Conservation (phyloP, 257 asterid species). For the Solanum clarkiae region DNA sequence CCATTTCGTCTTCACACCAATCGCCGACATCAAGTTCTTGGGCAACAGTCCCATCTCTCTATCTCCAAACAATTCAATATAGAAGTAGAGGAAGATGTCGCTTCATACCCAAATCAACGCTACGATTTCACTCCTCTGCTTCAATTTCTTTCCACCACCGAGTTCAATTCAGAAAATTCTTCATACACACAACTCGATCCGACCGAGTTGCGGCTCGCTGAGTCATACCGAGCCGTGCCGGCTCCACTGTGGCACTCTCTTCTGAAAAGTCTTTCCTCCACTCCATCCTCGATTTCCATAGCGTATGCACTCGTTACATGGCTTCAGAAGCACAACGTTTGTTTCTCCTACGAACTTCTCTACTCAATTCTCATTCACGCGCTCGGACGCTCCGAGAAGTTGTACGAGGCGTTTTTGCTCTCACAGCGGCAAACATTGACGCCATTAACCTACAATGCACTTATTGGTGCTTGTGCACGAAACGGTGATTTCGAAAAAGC, state of each 20-base stretch:
- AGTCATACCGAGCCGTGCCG: conserved; percentile 75
- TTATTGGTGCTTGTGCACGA: conserved; percentile 93
- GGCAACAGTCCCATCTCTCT: conserved; percentile 6
- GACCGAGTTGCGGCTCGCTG: conserved; percentile 53
- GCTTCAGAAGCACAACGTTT: conserved; percentile 78
- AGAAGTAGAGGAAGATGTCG: conserved; percentile 19
- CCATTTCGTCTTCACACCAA: not conserved
- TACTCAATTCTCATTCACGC: conserved; percentile 82
- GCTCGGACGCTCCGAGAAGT: conserved; percentile 62
- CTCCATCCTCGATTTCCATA: conserved; percentile 45
- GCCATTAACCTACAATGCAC: conserved; percentile 82
- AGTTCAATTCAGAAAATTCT: conserved; percentile 10
- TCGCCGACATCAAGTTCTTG: conserved; percentile 1
- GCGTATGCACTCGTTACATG: conserved; percentile 69
- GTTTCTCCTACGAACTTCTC: conserved; percentile 80
- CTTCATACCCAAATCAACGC: conserved; percentile 27
- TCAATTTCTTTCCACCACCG: conserved; percentile 42
- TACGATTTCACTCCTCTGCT: conserved; percentile 82
- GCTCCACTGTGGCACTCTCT: conserved; percentile 91
- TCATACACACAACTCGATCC: conserved; percentile 40
- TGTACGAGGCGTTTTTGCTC: conserved; percentile 81
- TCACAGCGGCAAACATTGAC: conserved; percentile 72
- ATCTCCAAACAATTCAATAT: conserved; percentile 21
- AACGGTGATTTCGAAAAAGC: conserved; percentile 88
- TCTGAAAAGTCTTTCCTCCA: conserved; percentile 50